A percentile compares a stretch with the other conserved stretches of the same genome.
These are phyloP conservation scores for Solanum bukasovii DNA, from an alignment of 257 asterid genomes.

Conservation along the genomic window DNA sequence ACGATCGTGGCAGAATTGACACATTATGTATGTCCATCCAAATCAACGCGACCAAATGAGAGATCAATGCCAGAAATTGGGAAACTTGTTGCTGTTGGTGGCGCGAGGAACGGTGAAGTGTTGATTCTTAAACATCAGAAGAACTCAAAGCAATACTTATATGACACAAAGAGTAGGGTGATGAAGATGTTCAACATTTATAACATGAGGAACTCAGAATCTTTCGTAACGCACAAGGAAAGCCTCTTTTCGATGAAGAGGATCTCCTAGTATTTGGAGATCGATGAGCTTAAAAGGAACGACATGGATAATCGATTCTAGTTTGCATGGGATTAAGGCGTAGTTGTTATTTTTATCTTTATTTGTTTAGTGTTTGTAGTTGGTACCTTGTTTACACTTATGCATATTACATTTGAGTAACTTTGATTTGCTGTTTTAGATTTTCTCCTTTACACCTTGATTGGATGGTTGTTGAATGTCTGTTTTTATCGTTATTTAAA, in stretches of 20 bases:
- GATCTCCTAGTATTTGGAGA: background rate
- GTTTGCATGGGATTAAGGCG: background rate
- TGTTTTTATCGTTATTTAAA: too few species aligned
- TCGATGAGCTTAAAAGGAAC: background rate
- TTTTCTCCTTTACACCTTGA: background rate
- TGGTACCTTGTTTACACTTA: background rate
- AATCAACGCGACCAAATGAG: background rate
- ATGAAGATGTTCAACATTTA: background rate
- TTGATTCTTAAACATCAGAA: background rate
- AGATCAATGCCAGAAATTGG: background rate
- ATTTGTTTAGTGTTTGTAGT: background rate
- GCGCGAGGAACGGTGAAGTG: background rate
- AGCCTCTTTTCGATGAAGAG: background rate
- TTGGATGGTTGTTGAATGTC: too few species aligned
- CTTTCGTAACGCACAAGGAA: background rate
- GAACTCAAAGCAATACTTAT: background rate
- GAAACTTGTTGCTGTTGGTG: background rate
- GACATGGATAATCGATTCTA: background rate
- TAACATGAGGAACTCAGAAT: background rate
- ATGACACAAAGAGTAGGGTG: background rate
- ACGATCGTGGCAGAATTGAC: background rate
- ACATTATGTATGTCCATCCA: background rate
- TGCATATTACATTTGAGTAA: background rate
- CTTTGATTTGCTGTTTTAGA: background rate
- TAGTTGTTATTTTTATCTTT: background rate